A percentile compares a stretch with the other conserved stretches of the same genome.
Conservation (phyloP, 192 early-diverging fungal genomes). For the Coemansia sp. region DNA sequence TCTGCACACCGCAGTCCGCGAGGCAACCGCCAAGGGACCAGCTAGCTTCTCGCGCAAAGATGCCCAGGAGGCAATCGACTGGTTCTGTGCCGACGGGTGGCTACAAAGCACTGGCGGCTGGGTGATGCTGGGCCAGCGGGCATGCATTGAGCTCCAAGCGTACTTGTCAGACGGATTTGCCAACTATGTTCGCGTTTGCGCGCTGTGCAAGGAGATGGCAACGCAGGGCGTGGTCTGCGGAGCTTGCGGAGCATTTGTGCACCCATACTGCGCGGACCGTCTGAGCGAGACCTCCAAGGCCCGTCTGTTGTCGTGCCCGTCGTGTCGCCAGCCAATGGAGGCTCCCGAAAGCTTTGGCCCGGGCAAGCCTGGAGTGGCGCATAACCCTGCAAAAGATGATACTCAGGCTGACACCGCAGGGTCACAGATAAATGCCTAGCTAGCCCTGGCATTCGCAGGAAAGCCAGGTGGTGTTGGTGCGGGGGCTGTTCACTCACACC, state of each 20-base stretch:
- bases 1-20: constrained; percentile 19
- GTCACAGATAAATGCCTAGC: not conserved
- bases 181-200: constrained; percentile 25
- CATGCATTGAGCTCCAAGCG: constrained; percentile 32
- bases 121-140: constrained; percentile 18
- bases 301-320: constrained; percentile 12
- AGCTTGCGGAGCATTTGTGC: constrained; percentile 15
- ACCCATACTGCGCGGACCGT: constrained; percentile 32
- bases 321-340: constrained; percentile 15
- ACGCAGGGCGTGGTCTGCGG: constrained; percentile 22
- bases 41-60: constrained; percentile 4
- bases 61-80: constrained; percentile 14
- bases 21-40: not conserved
- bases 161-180: constrained; percentile 20
- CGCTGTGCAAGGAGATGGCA: constrained; percentile 35
- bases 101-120: constrained; percentile 1
- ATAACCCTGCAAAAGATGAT: not conserved
- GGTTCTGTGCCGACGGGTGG: constrained; percentile 24
- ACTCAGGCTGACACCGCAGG: not conserved
- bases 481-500: no score
- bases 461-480: no score
- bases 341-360: constrained; percentile 21
- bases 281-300: constrained; percentile 2
- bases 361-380: constrained; percentile 11
- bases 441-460: not conserved